Evolutionary conservation across 345 rosid genomes (phyloP).

Genomic region (Eucalyptus pauciflora): DNA sequence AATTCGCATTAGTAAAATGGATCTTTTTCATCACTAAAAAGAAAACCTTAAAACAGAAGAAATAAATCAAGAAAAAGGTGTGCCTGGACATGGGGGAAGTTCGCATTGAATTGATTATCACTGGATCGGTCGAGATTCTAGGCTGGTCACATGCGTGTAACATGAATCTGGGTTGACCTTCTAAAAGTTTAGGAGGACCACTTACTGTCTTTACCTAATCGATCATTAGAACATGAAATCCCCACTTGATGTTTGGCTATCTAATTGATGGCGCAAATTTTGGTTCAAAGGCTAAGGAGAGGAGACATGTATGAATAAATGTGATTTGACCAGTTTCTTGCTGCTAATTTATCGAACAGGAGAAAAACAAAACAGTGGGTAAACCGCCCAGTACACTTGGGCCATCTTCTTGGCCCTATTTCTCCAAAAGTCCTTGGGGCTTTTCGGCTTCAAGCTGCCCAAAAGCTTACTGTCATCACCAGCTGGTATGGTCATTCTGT

Average conservation of each 20-base stretch:
- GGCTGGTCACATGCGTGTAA: background rate
- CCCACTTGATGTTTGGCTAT: background rate
- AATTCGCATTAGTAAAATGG: background rate
- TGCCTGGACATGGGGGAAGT: background rate
- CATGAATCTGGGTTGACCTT: background rate
- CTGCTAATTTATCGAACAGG: no score
- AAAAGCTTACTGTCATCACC: no score
- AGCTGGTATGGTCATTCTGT: no score
- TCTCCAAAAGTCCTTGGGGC: background rate
- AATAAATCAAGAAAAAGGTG: background rate
- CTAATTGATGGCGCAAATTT: background rate
- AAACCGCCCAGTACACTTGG: background rate
- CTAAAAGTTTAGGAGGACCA: no score
- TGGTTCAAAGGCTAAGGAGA: background rate
- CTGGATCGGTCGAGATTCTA: no score
- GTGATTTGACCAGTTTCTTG: background rate
- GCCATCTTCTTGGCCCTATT: no score
- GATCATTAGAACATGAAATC: no score
- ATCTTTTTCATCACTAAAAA: background rate
- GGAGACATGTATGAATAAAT: no score
- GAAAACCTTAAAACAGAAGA: background rate
- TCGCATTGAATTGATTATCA: no score
- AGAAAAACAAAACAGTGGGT: background rate
- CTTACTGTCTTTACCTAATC: no score
- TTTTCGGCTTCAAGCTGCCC: no score